Evolutionary conservation across 2,329 filamentous ascomycete species (phyloP).

Genomic region (Hypoxylon sp.): DNA sequence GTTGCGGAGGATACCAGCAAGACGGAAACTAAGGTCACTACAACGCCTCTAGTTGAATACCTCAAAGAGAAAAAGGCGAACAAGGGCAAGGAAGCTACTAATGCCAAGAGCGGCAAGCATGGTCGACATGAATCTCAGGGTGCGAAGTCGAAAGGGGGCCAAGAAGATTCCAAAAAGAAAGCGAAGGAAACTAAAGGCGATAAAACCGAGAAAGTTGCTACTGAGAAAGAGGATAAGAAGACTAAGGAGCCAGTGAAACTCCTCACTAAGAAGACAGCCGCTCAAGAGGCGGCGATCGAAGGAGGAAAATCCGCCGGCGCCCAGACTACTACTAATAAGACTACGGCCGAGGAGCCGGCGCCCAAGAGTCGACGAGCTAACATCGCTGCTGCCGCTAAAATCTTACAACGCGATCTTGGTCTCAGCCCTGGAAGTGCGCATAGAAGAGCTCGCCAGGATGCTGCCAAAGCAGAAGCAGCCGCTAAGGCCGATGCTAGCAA

Average conservation of each 20-base stretch:
- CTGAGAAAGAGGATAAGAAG: conserved; percentile 69
- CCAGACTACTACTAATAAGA: conserved; percentile 55
- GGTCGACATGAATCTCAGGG: conserved; percentile 67
- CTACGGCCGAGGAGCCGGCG: conserved; percentile 54
- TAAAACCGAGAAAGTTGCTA: conserved; percentile 73
- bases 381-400: conserved; percentile 75
- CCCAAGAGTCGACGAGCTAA: conserved; percentile 71
- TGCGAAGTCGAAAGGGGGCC: conserved; percentile 63
- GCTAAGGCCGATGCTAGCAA: conserved; percentile 56
- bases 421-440: conserved; percentile 75
- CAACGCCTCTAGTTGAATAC: conserved; percentile 90
- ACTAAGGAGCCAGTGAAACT: conserved; percentile 74
- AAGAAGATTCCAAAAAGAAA: conserved; percentile 67
- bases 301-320: conserved; percentile 61
- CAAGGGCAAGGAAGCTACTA: conserved; percentile 70
- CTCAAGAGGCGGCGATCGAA: conserved; percentile 64
- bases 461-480: conserved; percentile 68
- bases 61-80: conserved; percentile 93
- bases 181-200: conserved; percentile 75
- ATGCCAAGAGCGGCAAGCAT: conserved; percentile 70
- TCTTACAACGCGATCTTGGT: conserved; percentile 76
- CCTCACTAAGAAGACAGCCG: conserved; percentile 70
- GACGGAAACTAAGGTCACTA: conserved; percentile 75
- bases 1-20: conserved; percentile 64
- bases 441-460: conserved; percentile 71